A percentile compares a stretch with the other conserved stretches of the same genome.
Evolutionary conservation across 1,139 yeast genomes (phyloP).

Genomic region (Suhomyces taliae): DNA sequence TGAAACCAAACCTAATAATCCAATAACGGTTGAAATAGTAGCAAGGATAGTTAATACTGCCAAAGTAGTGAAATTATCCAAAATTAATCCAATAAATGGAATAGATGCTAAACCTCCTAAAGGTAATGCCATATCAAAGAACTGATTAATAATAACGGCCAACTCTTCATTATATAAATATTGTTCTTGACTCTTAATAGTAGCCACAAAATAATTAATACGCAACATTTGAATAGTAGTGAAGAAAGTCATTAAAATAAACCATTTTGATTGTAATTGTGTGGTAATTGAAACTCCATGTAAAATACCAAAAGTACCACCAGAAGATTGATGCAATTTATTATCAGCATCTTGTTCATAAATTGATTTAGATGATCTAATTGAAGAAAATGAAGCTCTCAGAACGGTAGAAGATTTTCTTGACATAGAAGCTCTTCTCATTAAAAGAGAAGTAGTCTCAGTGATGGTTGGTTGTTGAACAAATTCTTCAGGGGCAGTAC

Average conservation of each 20-base stretch:
- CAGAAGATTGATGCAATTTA: constrained; percentile 52
- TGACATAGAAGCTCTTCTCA: constrained; percentile 33
- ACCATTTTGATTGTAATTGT: constrained; percentile 80
- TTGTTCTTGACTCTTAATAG: constrained; percentile 75
- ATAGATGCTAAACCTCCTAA: constrained; percentile 82
- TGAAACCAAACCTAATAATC: constrained; percentile 63
- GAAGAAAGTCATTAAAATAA: constrained; percentile 69
- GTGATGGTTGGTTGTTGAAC: constrained; percentile 37
- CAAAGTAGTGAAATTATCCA: constrained; percentile 72
- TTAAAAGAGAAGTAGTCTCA: constrained; percentile 44
- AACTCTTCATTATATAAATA: constrained; percentile 56
- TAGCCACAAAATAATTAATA: constrained; percentile 89
- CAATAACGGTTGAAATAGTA: constrained; percentile 57
- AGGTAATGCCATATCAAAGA: constrained; percentile 84
- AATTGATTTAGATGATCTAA: constrained; percentile 49
- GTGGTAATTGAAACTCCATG: constrained; percentile 62
- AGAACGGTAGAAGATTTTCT: constrained; percentile 42
- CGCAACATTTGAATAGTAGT: constrained; percentile 87
- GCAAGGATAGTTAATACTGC: constrained; percentile 56
- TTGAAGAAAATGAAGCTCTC: constrained; percentile 34
- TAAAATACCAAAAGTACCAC: constrained; percentile 84
- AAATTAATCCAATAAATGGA: constrained; percentile 80
- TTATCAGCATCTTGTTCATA: constrained; percentile 66
- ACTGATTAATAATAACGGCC: constrained; percentile 64
- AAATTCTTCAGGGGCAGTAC: constrained; percentile 16